Conservation (phyloP, 768 basidiomycete genomes). For the Porphyrellus cyaneotinctus region DNA sequence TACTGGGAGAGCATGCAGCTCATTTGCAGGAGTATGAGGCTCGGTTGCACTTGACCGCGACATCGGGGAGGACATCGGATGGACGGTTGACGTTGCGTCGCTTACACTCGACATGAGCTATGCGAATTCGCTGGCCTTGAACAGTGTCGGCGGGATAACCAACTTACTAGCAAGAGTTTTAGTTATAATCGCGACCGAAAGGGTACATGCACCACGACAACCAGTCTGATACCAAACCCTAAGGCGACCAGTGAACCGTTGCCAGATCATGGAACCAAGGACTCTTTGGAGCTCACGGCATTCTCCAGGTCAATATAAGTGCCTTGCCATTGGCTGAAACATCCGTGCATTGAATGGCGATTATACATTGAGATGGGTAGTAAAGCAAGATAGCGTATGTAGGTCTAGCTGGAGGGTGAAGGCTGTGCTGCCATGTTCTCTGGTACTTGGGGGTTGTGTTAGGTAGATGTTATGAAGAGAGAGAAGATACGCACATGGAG, state of each 20-base stretch:
- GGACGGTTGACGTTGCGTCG: conserved; percentile 12
- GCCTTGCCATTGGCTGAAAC: conserved; percentile 26
- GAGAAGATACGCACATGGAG: conserved; percentile 55
- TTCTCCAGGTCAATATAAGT: conserved; percentile 5
- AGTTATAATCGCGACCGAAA: conserved; percentile 11
- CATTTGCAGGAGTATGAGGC: background rate
- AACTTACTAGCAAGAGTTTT: background rate
- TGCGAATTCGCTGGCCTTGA: background rate
- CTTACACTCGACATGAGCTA: conserved; percentile 16
- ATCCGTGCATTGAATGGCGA: conserved; percentile 34
- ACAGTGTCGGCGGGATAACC: background rate
- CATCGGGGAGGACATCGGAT: conserved; percentile 13
- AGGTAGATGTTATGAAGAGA: conserved; percentile 2
- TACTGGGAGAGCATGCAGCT: background rate
- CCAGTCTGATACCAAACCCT: conserved; percentile 13
- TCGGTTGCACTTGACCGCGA: conserved; percentile 10
- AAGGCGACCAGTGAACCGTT: background rate
- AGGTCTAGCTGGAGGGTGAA: conserved; percentile 47
- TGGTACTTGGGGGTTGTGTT: conserved; percentile 39
- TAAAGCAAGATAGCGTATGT: conserved; percentile 27
- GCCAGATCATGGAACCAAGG: background rate
- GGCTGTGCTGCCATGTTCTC: conserved; percentile 51
- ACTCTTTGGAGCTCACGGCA: background rate
- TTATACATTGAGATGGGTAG: conserved; percentile 37
- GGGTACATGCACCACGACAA: background rate